These are phyloP conservation scores for Juncus effusus DNA, from an alignment of 176 grass and related monocot genomes.

Conservation along the genomic window DNA sequence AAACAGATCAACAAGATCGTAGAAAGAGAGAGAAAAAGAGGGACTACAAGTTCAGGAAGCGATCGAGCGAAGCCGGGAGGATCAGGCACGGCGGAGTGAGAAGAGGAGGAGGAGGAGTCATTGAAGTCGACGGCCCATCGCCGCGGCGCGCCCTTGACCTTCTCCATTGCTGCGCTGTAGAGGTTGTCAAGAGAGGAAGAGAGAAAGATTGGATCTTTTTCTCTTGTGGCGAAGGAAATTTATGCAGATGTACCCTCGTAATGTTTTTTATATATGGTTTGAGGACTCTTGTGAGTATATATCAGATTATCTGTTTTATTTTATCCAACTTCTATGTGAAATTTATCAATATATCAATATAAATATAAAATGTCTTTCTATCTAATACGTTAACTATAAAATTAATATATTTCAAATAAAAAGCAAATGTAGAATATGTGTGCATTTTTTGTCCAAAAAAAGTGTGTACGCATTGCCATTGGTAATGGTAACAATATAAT, in stretches of 20 bases:
- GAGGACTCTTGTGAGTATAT: no score
- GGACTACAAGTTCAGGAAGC: conserved; percentile 49
- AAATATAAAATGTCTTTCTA: no score
- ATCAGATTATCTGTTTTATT: no score
- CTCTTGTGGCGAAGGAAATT: neutral
- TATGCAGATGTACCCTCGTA: neutral
- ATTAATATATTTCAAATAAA: no score
- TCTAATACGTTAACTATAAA: no score
- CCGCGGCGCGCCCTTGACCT: conserved; percentile 78
- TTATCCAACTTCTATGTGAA: no score
- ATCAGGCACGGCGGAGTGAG: conserved; percentile 43
- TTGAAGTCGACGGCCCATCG: conserved; percentile 87
- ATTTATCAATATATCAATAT: no score
- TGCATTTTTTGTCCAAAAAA: no score
- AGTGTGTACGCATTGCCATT: no score
- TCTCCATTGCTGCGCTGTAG: conserved; percentile 57
- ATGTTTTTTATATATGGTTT: no score
- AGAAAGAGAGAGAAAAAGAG: neutral
- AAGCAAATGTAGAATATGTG: no score
- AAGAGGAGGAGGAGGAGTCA: conserved; percentile 44
- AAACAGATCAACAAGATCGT: neutral
- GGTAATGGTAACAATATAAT: no score
- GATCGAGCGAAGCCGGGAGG: conserved; percentile 78
- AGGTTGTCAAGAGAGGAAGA: neutral
- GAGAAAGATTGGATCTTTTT: neutral